phyloP scores from a whole-genome alignment of 2,329 filamentous ascomycete genomes.

The Diaporthe australafricana region DNA sequence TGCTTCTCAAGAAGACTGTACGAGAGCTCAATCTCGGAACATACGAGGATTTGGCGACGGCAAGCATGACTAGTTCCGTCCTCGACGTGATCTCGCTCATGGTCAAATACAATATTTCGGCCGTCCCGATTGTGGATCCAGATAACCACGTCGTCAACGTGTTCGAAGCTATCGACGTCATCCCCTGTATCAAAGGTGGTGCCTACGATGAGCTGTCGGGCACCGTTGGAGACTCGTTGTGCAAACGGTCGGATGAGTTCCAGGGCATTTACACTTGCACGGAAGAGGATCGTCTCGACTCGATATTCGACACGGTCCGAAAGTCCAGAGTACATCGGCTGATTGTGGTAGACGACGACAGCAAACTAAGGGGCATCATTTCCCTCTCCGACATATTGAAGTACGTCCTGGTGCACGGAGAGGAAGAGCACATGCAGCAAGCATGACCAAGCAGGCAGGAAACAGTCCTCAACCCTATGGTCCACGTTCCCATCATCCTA shows the following conservation, averaged over 20 bases:
- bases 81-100: constrained; percentile 95
- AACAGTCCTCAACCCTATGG: constrained; percentile 21
- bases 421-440: constrained; percentile 62
- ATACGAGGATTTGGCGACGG: constrained; percentile 83
- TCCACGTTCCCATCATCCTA: constrained; percentile 12
- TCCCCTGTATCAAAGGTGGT: constrained; percentile 93
- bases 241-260: constrained; percentile 89
- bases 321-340: constrained; percentile 94
- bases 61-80: constrained; percentile 89
- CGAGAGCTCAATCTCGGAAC: constrained; percentile 87
- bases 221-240: constrained; percentile 88
- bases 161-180: constrained; percentile 97
- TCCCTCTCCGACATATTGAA: constrained; percentile 97
- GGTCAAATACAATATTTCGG: constrained; percentile 93
- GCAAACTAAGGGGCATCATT: constrained; percentile 86
- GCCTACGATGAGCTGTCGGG: constrained; percentile 91
- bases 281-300: constrained; percentile 89
- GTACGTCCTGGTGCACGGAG: constrained; percentile 87
- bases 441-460: constrained; percentile 30
- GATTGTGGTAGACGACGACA: constrained; percentile 91
- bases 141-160: constrained; percentile 87
- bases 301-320: constrained; percentile 96
- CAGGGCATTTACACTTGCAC: constrained; percentile 97
- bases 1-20: constrained; percentile 87
- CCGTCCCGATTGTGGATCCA: constrained; percentile 89